phyloP scores from a whole-genome alignment of 257 asterid genomes.

The Petrea volubilis region DNA sequence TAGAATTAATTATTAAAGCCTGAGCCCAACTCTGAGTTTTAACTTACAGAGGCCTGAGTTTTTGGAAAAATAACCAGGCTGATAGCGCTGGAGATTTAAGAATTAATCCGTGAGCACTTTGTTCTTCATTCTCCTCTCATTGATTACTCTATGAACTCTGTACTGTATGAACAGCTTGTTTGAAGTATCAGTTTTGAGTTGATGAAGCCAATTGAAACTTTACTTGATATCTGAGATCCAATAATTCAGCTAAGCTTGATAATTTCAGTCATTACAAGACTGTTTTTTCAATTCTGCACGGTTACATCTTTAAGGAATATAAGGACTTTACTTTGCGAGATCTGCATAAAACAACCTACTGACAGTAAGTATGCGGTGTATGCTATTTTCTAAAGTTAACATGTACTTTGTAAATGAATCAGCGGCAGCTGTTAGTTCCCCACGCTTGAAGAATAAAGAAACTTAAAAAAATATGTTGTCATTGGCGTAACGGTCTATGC shows the following conservation, averaged over 20 bases:
- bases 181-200: background rate
- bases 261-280: background rate
- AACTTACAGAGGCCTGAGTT: background rate
- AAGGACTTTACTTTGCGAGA: background rate
- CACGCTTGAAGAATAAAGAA: background rate
- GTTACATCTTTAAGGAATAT: background rate
- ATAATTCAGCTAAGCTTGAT: background rate
- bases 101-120: background rate
- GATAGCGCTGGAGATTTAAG: background rate
- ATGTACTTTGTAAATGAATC: background rate
- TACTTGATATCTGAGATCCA: background rate
- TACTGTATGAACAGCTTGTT: background rate
- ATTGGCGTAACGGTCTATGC: constrained; percentile 10
- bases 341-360: background rate
- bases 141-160: background rate
- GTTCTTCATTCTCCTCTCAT: background rate
- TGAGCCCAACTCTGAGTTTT: background rate
- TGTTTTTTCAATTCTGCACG: background rate
- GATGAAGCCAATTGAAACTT: background rate
- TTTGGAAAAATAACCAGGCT: background rate
- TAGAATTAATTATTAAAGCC: background rate
- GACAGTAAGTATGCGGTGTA: background rate
- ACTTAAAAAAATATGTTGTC: background rate
- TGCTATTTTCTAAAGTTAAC: background rate
- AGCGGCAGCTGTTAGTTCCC: background rate